These are phyloP conservation scores for Fusarium foetens DNA, from an alignment of 2,329 filamentous ascomycete genomes.

Conservation along the genomic window DNA sequence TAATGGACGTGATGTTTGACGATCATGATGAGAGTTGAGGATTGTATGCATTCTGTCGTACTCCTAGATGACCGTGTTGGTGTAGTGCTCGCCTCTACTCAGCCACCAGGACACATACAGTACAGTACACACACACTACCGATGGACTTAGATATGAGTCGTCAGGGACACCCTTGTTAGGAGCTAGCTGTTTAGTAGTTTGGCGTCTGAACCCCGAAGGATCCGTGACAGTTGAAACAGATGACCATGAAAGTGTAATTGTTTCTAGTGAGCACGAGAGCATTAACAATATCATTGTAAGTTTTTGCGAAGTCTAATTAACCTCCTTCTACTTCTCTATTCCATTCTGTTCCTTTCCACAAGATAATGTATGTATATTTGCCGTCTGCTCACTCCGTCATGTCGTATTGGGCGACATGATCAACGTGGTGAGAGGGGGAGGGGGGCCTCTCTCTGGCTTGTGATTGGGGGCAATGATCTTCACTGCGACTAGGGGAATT, in stretches of 20 bases:
- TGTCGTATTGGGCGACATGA: slow-evolving; percentile 28
- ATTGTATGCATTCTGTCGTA: not conserved
- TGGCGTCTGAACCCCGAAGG: slow-evolving; percentile 35
- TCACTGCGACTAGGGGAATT: slow-evolving; percentile 33
- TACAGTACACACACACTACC: not conserved
- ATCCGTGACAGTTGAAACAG: slow-evolving; percentile 37
- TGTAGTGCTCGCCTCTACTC: slow-evolving; percentile 11
- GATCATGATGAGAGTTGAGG: slow-evolving; percentile 12
- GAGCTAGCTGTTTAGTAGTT: slow-evolving; percentile 13
- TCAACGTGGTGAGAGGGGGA: slow-evolving; percentile 25
- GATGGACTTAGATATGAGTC: slow-evolving; percentile 23
- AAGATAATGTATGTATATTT: not conserved
- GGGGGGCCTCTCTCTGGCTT: not conserved
- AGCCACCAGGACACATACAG: slow-evolving; percentile 29
- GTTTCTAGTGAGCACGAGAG: not conserved
- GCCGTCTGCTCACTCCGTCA: not conserved
- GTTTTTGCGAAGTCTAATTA: not conserved
- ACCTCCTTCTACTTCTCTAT: not conserved
- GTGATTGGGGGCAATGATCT: slow-evolving; percentile 26
- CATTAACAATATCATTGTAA: not conserved
- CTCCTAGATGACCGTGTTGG: not conserved
- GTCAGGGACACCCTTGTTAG: slow-evolving; percentile 18
- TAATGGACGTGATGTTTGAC: slow-evolving; percentile 10
- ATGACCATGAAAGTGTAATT: slow-evolving; percentile 23
- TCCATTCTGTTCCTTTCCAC: not conserved